Base-by-base conservation (phyloP, 345 rosid genomes). In the Syzygium jambos region DNA sequence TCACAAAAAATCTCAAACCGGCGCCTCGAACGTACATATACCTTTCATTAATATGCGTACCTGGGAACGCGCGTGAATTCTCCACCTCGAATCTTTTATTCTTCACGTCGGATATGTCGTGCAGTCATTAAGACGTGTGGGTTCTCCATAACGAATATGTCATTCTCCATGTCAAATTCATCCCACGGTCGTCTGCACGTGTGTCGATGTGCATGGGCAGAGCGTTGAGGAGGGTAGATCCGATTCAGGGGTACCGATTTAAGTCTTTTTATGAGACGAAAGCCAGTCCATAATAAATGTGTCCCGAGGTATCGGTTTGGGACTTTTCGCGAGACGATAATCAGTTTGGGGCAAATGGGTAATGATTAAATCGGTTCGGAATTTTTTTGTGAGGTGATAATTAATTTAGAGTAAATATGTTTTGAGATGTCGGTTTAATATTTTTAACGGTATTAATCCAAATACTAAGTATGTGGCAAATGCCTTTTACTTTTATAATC, bases 121-220 rank as follows among this genome's bases (percentile, higher is more conserved):
- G 3, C 5, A 73, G 9, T 34, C 23, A 34, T 73, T 34, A 9
- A 73, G 9, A 34, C 4, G 2, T 0, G 25, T 5, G 25, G 2
- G 19, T 9, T 17, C 34, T 17, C 6, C 43, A 16, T 68, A 34
- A 68, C 2, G 46, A 3, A 68, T 17, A 21, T 17, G 25, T 0
- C 80, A 9, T 34, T 2, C 7, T 73, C 49, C 43, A 9, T 14
- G 43, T 73, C 7, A 10, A 10, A 34, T 73, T 2, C 7, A 10
- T 73, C 2, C 2, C 9, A 0, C 14, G 16, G 0, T 21, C 0
- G 4, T 1, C 0, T 38, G 0, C 22, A 22, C 0, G 7, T 0
- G 0, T 65, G 41, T 16, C 21, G 0, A 65, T 19, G 46, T 68
- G 5, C 13, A 34, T 17, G 6, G 2, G 13, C 3, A 1, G 6